Base-by-base conservation (phyloP, 345 rosid genomes). In the Eucalyptus rudis region DNA sequence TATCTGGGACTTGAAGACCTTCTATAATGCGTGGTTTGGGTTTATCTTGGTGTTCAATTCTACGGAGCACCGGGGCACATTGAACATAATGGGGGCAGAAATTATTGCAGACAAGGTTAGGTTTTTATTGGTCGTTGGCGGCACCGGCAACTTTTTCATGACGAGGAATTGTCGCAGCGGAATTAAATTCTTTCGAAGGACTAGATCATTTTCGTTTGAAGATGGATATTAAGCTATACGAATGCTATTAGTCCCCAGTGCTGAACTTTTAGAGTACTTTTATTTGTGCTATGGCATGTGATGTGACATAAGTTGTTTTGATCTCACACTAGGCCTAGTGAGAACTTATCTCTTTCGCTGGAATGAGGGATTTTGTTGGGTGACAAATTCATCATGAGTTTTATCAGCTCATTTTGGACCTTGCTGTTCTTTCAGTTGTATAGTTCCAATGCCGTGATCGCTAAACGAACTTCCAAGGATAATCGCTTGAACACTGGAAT, bases 101-200 rank as follows among this genome's bases (percentile, higher is more conserved):
- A 90, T 91, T 86, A 90, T 95, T 90, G 90, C 87, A 90, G 93
- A 92, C 87, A 92, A 93, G 89, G 94, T 95, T 7, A 95, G 97
- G 71, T 97, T 95, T 80, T 88, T 95, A 10, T 95, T 94, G 2
- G 93, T 95, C 6, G 94, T 95, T 3, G 96, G 96, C 15, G 94
- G 96, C 40, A 95, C 97, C 0, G 96, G 96, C 31, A 95, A 96
- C 44, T 94, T 96, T 88, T 93, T 95, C 94, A 95, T 95, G 97
- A 90, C 95, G 95, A 91, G 96, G 97, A 54, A 91, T 94, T 19
- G 95, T 93, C 29, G 93, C 95, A 2, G 87, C 93, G 76, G 90
- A 86, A 84, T 93, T 95, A 7, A 95, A 93, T 51, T 50, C 91
- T 27, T 62, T 90, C 24, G 91, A 95, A 88, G 95, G 97, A 29